These are phyloP conservation scores for Incumbomyces delicatus DNA, from an alignment of 2,329 filamentous ascomycete species.

Conservation along the genomic window DNA sequence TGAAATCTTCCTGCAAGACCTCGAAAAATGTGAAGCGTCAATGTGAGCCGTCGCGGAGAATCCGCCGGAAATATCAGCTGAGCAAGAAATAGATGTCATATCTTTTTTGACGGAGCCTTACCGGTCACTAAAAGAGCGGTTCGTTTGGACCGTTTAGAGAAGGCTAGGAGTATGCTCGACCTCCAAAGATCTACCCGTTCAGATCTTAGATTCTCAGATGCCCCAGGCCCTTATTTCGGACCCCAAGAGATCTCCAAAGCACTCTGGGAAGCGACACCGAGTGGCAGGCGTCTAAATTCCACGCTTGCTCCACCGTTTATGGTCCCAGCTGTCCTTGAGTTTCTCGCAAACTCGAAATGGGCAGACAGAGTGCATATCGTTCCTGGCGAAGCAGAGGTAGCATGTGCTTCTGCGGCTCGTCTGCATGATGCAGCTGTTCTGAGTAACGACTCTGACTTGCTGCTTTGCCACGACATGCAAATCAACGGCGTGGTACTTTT, in stretches of 20 bases:
- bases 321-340: constrained; percentile 65
- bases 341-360: constrained; percentile 24
- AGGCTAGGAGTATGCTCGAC: constrained; percentile 48
- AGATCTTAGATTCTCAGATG: constrained; percentile 4
- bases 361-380: constrained; percentile 47
- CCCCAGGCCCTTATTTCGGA: neutral
- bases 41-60: constrained; percentile 45
- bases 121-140: constrained; percentile 56
- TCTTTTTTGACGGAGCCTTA: constrained; percentile 80
- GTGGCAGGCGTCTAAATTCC: constrained; percentile 28
- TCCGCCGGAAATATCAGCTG: constrained; percentile 11
- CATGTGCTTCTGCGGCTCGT: constrained; percentile 60
- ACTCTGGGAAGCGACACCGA: constrained; percentile 19
- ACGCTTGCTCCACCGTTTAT: constrained; percentile 54
- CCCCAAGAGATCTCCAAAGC: constrained; percentile 8
- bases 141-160: constrained; percentile 52
- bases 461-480: constrained; percentile 60
- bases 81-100: constrained; percentile 41
- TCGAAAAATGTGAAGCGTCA: constrained; percentile 46
- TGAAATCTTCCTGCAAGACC: constrained; percentile 52
- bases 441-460: constrained; percentile 79
- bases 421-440: constrained; percentile 50
- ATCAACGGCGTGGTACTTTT: constrained; percentile 54
- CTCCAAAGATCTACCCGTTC: constrained; percentile 14
- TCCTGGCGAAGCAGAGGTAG: constrained; percentile 75